Base-by-base conservation (phyloP, 495 filamentous ascomycete genomes). In the Clavariopsis aquatica region DNA sequence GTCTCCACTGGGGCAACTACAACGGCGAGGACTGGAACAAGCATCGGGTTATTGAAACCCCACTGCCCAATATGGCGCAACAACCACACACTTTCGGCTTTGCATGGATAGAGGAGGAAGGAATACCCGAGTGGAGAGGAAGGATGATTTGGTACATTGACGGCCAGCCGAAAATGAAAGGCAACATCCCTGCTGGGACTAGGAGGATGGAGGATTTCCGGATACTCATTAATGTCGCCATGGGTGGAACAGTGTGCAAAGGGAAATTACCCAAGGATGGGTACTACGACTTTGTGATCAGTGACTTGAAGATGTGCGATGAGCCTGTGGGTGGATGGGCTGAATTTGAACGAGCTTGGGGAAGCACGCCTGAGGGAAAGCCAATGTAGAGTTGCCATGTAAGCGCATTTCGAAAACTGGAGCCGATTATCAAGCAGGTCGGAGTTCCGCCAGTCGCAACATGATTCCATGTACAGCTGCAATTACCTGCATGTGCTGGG, bases 1-100 rank as follows among this genome's bases (percentile, higher is more conserved):
- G 79, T 66, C 67, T 81, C n/a, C 78, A 80, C 58, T 81, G 79
- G 79, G 79, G 79, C 0, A 67, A 73, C 46, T 79, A 71, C 58
- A 77, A 76, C 45, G 73, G 71, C 1, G 72, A 73, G 52, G 78
- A 81, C 52, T 72, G 70, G 55, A 70, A 78, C 62, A 81, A 80
- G 62, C 78, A 81, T 41, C 70, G 75, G 0, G 76, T 78, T 1
- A 47, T 72, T 8, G 74, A 73, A 15, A 79, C 77, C 1, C 69
- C 34, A 0, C 70, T 80, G 13, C 69, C 66, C 1, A 65, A 71
- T 28, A 66, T 70, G 49, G 68, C 75, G 57, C 66, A 70, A n/a
- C 26, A 52, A 13, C 66, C 66, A 24, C 58, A 70, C 46, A 59
- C 43, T 0, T 77, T 69, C 68, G 77, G 71, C 20, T 76, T 79